Evolutionary conservation across 1,139 yeast species (phyloP), one percentile per base, ranked within the genome.

Genomic region (Wickerhamomyces sp.): DNA sequence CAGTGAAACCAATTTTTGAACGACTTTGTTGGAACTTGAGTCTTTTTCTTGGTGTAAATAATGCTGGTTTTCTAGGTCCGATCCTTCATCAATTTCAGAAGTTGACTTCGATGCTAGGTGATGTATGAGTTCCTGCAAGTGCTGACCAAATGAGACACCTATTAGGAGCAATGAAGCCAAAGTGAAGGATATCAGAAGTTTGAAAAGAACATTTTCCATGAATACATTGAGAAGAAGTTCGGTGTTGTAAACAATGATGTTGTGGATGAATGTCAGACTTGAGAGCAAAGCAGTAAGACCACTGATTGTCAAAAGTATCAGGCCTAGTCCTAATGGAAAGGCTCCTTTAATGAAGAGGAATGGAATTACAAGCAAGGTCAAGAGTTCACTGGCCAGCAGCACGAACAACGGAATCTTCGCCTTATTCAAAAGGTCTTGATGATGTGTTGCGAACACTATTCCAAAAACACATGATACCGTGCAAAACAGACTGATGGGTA

Each of bases 261-360:
- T n/a, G n/a, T n/a, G n/a, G n/a, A n/a, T 14, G 28, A 26, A 26
- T 20, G 18, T 11, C 12, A 50, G 46, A 10, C 53, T 51, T 30
- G 54, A 50, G 44, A 52, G 51, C 26, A 49, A 33, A 21, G 47
- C 39, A 2, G 41, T 10, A 2, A 18, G 3, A 6, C 29, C 23
- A 5, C 15, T 14, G n/a, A n/a, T n/a, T n/a, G n/a, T n/a, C n/a
- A n/a, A n/a, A n/a, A n/a, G n/a, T n/a, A n/a, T n/a, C n/a, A n/a
- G n/a, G n/a, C n/a, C n/a, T n/a, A 16, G 13, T 20, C 16, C 20
- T 11, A 29, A 16, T 13, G 26, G 16, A 10, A 16, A 17, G 3
- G 10, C n/a, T 5, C 18, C n/a, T 2, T 13, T 16, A 4, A 35
- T 8, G 10, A 42, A 25, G 10, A 36, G 25, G 10, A 37, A 13